A percentile compares a stretch with the other conserved stretches of the same genome.
These are phyloP conservation scores for Daldinia childiae DNA, from an alignment of 495 filamentous ascomycete species.

Conservation along the genomic window DNA sequence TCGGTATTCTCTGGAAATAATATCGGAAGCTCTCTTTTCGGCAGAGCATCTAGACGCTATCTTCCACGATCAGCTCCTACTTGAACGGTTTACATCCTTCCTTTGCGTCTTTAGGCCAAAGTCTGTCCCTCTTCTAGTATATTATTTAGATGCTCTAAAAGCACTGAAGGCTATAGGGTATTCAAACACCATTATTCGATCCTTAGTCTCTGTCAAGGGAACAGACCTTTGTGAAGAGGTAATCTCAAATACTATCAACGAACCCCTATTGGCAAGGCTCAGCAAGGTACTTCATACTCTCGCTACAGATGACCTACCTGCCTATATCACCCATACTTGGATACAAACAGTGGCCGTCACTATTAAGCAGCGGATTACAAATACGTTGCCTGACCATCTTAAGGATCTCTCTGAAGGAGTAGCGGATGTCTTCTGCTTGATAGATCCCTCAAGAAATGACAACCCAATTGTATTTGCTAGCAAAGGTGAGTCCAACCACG, in stretches of 20 bases:
- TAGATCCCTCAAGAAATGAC: conserved; percentile 75
- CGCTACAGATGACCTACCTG: conserved; percentile 72
- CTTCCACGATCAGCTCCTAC: conserved; percentile 68
- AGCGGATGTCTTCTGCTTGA: conserved; percentile 80
- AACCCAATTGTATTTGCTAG: conserved; percentile 84
- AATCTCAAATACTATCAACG: neutral
- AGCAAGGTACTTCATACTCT: conserved; percentile 66
- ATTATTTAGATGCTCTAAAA: conserved; percentile 75
- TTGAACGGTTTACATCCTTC: conserved; percentile 71
- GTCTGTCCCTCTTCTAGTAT: conserved; percentile 71
- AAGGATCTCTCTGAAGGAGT: conserved; percentile 72
- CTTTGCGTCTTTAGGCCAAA: conserved; percentile 68
- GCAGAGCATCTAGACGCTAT: conserved; percentile 69
- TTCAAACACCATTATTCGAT: neutral
- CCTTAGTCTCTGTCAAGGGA: too few species aligned
- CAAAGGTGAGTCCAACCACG: conserved; percentile 61
- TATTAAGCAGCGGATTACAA: conserved; percentile 66
- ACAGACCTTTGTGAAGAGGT: too few species aligned
- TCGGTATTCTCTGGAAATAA: conserved; percentile 64
- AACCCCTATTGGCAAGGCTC: conserved; percentile 51
- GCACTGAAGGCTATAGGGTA: conserved; percentile 53
- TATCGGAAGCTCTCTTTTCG: conserved; percentile 72
- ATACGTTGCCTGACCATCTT: conserved; percentile 62
- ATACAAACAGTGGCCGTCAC: conserved; percentile 65
- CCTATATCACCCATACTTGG: conserved; percentile 72